phyloP scores from a whole-genome alignment of 495 filamentous ascomycete genomes.

The Podospora pseudopauciseta region DNA sequence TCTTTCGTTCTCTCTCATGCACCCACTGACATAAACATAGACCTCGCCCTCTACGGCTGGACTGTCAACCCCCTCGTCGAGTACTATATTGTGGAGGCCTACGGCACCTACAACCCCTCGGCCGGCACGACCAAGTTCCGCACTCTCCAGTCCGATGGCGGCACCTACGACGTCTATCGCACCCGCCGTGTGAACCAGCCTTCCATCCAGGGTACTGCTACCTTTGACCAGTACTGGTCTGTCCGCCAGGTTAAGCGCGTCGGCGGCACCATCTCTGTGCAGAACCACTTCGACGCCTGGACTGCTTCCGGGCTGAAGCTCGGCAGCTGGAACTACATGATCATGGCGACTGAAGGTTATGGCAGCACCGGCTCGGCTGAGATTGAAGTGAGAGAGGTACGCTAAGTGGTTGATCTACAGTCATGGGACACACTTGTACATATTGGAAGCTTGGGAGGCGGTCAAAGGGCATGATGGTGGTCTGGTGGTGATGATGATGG shows the following conservation, averaged over 20 bases:
- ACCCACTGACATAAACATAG: constrained; percentile 7
- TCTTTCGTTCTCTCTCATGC: not conserved
- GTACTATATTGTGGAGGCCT: constrained; percentile 63
- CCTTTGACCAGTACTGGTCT: constrained; percentile 62
- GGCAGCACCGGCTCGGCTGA: constrained; percentile 34
- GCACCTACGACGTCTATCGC: constrained; percentile 60
- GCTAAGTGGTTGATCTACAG: not conserved
- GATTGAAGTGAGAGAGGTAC: constrained; percentile 33
- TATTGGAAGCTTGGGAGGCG: not conserved
- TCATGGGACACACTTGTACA: not conserved
- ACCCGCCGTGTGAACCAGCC: constrained; percentile 55
- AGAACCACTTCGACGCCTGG: constrained; percentile 58
- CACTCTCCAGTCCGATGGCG: constrained; percentile 54
- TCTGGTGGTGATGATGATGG: too few species aligned
- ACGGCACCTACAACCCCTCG: constrained; percentile 54
- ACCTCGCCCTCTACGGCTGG: constrained; percentile 55
- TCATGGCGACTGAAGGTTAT: constrained; percentile 51
- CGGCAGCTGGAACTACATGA: constrained; percentile 51
- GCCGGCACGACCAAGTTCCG: constrained; percentile 43
- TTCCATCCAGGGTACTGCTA: constrained; percentile 54
- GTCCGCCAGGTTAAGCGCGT: constrained; percentile 40
- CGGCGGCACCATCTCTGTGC: constrained; percentile 36
- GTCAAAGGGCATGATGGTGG: too few species aligned
- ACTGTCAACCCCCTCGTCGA: constrained; percentile 59
- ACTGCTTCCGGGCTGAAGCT: constrained; percentile 38